phyloP scores from a whole-genome alignment of 371 early-diverging fungal species.

The Dipsacomyces acuminosporus region DNA sequence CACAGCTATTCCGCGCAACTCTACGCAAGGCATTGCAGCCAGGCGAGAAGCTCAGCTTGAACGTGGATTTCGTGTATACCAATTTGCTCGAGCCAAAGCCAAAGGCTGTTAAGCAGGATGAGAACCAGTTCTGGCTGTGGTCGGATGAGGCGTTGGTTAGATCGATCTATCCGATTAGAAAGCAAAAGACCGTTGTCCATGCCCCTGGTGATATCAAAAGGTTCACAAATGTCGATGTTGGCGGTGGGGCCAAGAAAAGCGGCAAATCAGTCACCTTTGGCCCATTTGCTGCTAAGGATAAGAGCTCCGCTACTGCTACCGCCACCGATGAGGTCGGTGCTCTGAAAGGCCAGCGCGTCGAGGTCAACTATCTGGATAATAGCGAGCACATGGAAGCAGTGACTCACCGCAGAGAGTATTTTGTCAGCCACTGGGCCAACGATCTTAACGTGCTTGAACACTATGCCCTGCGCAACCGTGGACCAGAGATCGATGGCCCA shows the following conservation, averaged over 20 bases:
- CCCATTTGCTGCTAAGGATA: constrained; percentile 54
- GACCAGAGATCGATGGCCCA: constrained; percentile 62
- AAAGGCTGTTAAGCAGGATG: constrained; percentile 61
- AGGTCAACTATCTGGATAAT: constrained; percentile 66
- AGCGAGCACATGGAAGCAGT: constrained; percentile 64
- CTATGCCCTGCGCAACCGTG: constrained; percentile 72
- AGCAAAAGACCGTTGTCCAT: constrained; percentile 73
- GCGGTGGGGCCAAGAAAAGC: constrained; percentile 39
- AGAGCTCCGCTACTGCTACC: too few species aligned
- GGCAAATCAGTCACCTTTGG: constrained; percentile 71
- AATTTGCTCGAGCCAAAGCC: constrained; percentile 65
- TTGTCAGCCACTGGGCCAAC: constrained; percentile 82
- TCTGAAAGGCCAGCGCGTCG: constrained; percentile 43
- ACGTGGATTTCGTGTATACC: constrained; percentile 58
- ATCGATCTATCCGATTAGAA: constrained; percentile 64
- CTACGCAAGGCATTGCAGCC: constrained; percentile 58
- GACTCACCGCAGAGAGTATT: constrained; percentile 63
- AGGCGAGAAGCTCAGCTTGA: constrained; percentile 62
- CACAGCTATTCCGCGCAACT: constrained; percentile 58
- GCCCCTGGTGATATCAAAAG: constrained; percentile 21
- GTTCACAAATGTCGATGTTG: constrained; percentile 4
- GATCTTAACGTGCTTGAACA: constrained; percentile 82
- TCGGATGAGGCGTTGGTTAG: constrained; percentile 57
- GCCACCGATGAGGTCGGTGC: constrained; percentile 16
- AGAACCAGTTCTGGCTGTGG: constrained; percentile 63